Conservation (phyloP, 306 rosid species). For the Cicer cuneatum region DNA sequence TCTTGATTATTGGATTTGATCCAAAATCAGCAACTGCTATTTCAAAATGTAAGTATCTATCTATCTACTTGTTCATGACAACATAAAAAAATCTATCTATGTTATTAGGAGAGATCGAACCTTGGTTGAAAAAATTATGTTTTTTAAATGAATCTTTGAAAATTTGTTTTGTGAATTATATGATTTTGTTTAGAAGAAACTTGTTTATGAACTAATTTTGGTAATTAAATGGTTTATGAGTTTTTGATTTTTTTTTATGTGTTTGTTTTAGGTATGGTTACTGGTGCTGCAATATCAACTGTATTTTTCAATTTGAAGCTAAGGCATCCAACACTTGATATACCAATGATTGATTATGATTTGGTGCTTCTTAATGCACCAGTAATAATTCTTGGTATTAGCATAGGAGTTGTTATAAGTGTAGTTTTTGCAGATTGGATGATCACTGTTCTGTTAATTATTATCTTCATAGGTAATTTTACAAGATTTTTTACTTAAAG, state of each 20-base stretch:
- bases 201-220: too few species aligned
- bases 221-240: background rate
- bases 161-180: too few species aligned
- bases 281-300: conserved; percentile 86
- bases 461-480: conserved; percentile 67
- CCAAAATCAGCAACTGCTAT: conserved; percentile 84
- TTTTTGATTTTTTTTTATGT: background rate
- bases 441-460: conserved; percentile 76
- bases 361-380: conserved; percentile 79
- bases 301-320: conserved; percentile 73
- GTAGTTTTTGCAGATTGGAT: conserved; percentile 91
- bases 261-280: conserved; percentile 69
- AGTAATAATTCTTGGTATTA: conserved; percentile 79
- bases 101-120: background rate
- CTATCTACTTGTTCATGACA: background rate
- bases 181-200: too few species aligned
- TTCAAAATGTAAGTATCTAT: conserved; percentile 73
- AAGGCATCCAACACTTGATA: conserved; percentile 76
- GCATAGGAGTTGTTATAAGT: conserved; percentile 81
- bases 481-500: background rate
- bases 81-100: background rate
- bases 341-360: conserved; percentile 77
- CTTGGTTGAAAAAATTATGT: background rate
- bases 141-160: background rate
- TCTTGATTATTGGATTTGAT: conserved; percentile 81